A percentile compares a stretch with the other conserved stretches of the same genome.
Conservation (phyloP, 257 asterid species). For the Penstemon barbatus region DNA sequence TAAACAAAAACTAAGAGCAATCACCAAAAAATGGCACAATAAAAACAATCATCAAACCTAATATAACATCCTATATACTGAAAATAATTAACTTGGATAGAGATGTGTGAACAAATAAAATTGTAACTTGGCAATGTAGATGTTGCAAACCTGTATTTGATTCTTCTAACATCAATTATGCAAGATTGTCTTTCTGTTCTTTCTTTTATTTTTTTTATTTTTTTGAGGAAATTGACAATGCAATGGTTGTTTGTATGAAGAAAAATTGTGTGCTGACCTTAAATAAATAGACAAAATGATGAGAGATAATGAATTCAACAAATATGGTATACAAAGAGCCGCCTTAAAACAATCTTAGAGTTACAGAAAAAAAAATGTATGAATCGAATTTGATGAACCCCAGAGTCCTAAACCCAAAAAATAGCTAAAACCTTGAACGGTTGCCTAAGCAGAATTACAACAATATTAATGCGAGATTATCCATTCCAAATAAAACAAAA, state of each 20-base stretch:
- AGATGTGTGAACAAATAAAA: slow-evolving; percentile 13
- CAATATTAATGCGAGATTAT: slow-evolving; percentile 1
- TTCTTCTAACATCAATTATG: slow-evolving; percentile 10
- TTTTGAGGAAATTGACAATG: not conserved
- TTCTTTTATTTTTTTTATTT: not conserved
- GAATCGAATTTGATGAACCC: slow-evolving; percentile 15
- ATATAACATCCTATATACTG: not conserved
- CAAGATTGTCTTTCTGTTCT: not conserved
- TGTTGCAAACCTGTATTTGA: slow-evolving; percentile 28
- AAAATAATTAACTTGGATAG: not conserved
- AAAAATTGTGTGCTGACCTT: not conserved
- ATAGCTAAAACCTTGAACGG: slow-evolving; percentile 39
- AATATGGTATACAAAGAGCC: slow-evolving; percentile 28
- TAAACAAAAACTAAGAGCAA: not conserved
- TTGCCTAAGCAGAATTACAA: not conserved
- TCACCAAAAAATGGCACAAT: not conserved
- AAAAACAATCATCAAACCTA: too few relatives aligned
- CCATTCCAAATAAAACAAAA: not conserved
- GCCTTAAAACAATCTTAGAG: slow-evolving; percentile 19
- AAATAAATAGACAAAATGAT: not conserved
- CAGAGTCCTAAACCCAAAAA: slow-evolving; percentile 34
- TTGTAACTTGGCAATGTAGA: not conserved
- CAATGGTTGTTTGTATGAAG: not conserved
- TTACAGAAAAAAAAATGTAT: not conserved
- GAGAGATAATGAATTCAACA: slow-evolving; percentile 15